Percentiles rank a stretch among this genome's conserved stretches.
Evolutionary conservation across 441 rosid species (phyloP).

Genomic region (Arabidopsis hybrid): DNA sequence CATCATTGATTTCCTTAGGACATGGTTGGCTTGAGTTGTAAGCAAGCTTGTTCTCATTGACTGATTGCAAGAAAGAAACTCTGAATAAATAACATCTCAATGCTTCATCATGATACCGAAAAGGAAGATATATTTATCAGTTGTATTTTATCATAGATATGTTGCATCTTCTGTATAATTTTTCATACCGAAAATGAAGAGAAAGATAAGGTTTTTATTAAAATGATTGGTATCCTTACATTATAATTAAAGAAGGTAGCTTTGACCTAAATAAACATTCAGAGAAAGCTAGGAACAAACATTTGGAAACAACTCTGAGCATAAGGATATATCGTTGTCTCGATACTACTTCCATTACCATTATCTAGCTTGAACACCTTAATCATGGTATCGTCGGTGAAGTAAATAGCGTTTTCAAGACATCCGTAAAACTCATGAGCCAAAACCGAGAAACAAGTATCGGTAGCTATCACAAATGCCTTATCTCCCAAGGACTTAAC

Average conservation of each 20-base stretch:
- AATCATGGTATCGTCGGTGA: conserved; percentile 32
- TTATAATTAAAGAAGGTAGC: neutral
- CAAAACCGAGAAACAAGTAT: conserved; percentile 38
- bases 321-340: neutral
- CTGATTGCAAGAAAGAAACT: too few relatives aligned
- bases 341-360: conserved; percentile 13
- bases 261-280: neutral
- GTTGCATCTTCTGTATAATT: neutral
- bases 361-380: conserved; percentile 45
- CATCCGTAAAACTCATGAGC: conserved; percentile 46
- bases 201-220: neutral
- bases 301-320: conserved; percentile 28
- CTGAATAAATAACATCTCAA: conserved; percentile 44
- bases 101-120: conserved; percentile 26
- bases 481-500: conserved; percentile 22
- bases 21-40: too few relatives aligned
- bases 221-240: neutral
- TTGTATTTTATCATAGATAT: neutral
- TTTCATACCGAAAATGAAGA: neutral
- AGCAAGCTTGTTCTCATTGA: too few relatives aligned
- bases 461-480: conserved; percentile 13
- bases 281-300: conserved; percentile 23
- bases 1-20: too few relatives aligned
- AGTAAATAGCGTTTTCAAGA: conserved; percentile 52
- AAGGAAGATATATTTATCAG: neutral